Conservation (phyloP, 768 basidiomycete genomes). For the Calocybe gangraenosa region DNA sequence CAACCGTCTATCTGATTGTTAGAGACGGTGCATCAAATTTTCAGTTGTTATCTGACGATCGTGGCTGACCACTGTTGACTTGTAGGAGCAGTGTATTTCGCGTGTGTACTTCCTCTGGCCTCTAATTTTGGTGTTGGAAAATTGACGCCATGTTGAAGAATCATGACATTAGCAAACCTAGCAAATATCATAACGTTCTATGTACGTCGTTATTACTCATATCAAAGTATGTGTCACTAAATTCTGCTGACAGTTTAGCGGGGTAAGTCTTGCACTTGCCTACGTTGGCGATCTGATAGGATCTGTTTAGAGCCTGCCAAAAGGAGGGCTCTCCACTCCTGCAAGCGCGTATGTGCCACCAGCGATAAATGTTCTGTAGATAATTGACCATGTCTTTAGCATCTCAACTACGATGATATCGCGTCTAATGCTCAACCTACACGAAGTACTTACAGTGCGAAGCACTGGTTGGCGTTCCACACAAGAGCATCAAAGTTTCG, state of each 20-base stretch:
- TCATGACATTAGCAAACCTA: conserved; percentile 48
- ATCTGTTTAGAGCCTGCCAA: conserved; percentile 32
- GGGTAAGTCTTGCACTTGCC: conserved; percentile 15
- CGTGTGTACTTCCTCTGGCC: conserved; percentile 29
- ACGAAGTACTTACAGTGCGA: conserved; percentile 22
- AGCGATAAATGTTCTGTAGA: background rate
- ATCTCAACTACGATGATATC: conserved; percentile 50
- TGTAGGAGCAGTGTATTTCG: conserved; percentile 54
- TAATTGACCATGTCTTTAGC: conserved; percentile 20
- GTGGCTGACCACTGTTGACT: background rate
- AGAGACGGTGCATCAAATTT: conserved; percentile 42
- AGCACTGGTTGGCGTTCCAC: too few relatives aligned
- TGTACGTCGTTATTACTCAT: conserved; percentile 17
- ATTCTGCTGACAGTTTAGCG: conserved; percentile 19
- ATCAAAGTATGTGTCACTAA: background rate
- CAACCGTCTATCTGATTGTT: conserved; percentile 38
- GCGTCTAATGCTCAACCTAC: conserved; percentile 53
- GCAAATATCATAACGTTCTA: conserved; percentile 42
- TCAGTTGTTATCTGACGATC: background rate
- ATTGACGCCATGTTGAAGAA: conserved; percentile 23
- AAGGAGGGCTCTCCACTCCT: conserved; percentile 44
- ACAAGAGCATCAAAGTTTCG: too few relatives aligned
- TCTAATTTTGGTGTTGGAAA: background rate
- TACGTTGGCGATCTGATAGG: background rate
- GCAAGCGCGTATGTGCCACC: conserved; percentile 38